Percentiles rank a stretch among this genome's conserved stretches.
Evolutionary conservation across 495 filamentous ascomycete species (phyloP).

Genomic region (Penicillium ucsense): DNA sequence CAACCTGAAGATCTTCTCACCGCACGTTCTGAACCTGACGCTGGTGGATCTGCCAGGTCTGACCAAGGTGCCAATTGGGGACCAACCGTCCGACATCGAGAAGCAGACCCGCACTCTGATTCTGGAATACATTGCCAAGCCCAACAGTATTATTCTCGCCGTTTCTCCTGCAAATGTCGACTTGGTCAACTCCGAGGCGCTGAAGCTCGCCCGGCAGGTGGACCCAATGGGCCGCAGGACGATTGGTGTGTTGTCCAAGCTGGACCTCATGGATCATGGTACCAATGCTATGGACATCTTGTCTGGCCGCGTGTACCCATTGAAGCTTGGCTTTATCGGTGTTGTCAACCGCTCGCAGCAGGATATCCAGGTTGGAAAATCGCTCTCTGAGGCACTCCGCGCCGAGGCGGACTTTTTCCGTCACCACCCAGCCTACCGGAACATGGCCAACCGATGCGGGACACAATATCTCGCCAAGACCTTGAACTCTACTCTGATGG

Average conservation of each 20-base stretch:
- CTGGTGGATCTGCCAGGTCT: slow-evolving; percentile 92
- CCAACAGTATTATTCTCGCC: slow-evolving; percentile 94
- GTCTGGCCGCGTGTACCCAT: slow-evolving; percentile 87
- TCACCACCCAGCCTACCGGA: slow-evolving; percentile 93
- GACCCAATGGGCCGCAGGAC: slow-evolving; percentile 91
- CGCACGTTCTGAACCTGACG: slow-evolving; percentile 91
- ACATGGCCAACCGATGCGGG: slow-evolving; percentile 88
- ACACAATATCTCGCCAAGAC: slow-evolving; percentile 95
- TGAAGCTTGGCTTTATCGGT: slow-evolving; percentile 97
- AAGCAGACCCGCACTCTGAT: slow-evolving; percentile 97
- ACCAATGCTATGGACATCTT: slow-evolving; percentile 97
- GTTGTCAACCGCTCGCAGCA: slow-evolving; percentile 98
- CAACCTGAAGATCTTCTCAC: slow-evolving; percentile 98
- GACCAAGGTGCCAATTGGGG: slow-evolving; percentile 97
- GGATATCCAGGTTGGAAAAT: slow-evolving; percentile 93
- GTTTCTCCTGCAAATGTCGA: slow-evolving; percentile 98
- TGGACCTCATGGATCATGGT: slow-evolving; percentile 98
- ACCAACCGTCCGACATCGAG: slow-evolving; percentile 96
- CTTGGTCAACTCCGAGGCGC: slow-evolving; percentile 93
- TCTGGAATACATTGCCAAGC: slow-evolving; percentile 97
- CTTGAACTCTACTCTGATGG: slow-evolving; percentile 88
- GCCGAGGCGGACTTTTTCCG: slow-evolving; percentile 93
- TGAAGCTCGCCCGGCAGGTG: slow-evolving; percentile 95
- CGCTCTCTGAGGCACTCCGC: slow-evolving; percentile 78
- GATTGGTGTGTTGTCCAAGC: slow-evolving; percentile 93